Base-by-base conservation (phyloP, 176 grass and related monocot genomes). In the Thalia dealbata region DNA sequence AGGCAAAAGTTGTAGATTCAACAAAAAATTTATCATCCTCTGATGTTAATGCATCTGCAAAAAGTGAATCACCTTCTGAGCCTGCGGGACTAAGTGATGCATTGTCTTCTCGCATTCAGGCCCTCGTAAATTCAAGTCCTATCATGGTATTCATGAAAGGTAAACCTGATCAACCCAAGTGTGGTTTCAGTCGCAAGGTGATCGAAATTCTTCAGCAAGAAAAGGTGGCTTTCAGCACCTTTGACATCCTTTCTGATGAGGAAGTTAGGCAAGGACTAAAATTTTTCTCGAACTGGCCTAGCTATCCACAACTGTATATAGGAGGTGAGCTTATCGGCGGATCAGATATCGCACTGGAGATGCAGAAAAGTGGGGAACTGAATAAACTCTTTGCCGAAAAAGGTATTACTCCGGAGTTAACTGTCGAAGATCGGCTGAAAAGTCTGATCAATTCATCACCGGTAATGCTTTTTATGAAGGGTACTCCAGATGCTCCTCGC, bases 391-490 rank as follows among this genome's bases (percentile, higher is more conserved):
- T 99, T 6, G 81, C 79, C 25, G 87, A 99, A 44, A 93, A 95
- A 73, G 88, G 75, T 6, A 41, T 95, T 66, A 38, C 78, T 59
- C 28, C 52, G 28, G 64, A 79, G 64, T 79, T 86, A 52, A 85
- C 50, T 74, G 68, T 87, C 3, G 95, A 96, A 96, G 54, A 99
- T 45, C 66, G 73, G 26, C 35, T 99, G 22, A 79, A 88, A 78
- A 69, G 71, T 55, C 52, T 99, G n/a, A 70, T 88, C 70, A 82
- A 75, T 14, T 93, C 87, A 14, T 50, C 74, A 7, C 81, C 83
- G 1, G 95, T 93, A 14, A 99, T 93, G 87, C 81, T 99, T 62
- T 99, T 99, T 77, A 95, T 99, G 90, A 99, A 99, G 50, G 95
- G 95, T 22, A 88, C 78, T 26, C 95, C 95, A 30, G 95, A 93